Evolutionary conservation across 257 asterid species (phyloP).

Genomic region (Scutellaria minor): DNA sequence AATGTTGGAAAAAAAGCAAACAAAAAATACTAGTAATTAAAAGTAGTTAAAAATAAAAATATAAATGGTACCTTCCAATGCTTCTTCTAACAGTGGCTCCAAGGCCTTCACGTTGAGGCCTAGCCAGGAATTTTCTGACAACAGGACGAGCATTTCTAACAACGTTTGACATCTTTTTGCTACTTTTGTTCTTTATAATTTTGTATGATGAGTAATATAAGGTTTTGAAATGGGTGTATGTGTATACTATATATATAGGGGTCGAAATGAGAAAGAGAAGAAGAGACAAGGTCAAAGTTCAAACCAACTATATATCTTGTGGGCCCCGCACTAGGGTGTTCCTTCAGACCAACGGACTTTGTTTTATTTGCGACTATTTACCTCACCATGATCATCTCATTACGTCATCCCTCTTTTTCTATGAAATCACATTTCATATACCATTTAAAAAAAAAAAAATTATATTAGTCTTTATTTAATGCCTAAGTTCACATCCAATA

Average conservation of each 20-base stretch:
- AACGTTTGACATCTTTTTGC: constrained; percentile 44
- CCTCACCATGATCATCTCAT: constrained; percentile 35
- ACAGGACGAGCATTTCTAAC: constrained; percentile 66
- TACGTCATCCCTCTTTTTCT: constrained; percentile 28
- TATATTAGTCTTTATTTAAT: too few relatives aligned
- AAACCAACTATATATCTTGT: background rate
- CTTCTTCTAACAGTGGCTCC: constrained; percentile 94
- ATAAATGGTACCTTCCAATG: constrained; percentile 69
- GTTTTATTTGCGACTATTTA: background rate
- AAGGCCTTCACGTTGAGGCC: constrained; percentile 86
- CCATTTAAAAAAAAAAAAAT: too few relatives aligned
- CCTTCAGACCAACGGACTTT: constrained; percentile 30
- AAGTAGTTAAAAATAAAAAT: background rate
- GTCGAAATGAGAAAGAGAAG: background rate
- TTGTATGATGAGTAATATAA: background rate
- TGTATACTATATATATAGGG: constrained; percentile 22
- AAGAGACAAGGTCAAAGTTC: constrained; percentile 16
- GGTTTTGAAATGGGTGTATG: background rate
- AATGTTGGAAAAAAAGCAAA: too few relatives aligned
- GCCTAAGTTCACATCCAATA: too few relatives aligned
- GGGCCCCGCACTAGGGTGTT: constrained; percentile 17
- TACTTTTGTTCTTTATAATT: background rate
- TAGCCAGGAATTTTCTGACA: constrained; percentile 69
- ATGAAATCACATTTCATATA: too few relatives aligned
- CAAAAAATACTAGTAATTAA: background rate